These are phyloP conservation scores for Elaeis guineensis DNA, from an alignment of 176 grass and related monocot species.

Conservation along the genomic window DNA sequence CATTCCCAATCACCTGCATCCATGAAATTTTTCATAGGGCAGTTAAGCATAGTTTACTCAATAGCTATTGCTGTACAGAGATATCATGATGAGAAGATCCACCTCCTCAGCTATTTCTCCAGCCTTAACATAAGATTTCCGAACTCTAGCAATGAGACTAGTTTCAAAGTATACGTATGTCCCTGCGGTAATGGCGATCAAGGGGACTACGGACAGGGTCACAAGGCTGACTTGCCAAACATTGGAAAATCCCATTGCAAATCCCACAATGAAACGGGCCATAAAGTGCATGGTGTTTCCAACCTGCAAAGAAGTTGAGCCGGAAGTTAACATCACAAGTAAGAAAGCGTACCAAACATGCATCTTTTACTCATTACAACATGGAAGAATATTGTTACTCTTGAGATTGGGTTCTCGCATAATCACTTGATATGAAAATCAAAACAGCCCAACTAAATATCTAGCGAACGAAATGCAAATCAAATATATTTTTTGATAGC, in stretches of 20 bases:
- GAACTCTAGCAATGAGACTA: slow-evolving; percentile 79
- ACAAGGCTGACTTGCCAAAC: slow-evolving; percentile 98
- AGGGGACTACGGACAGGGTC: slow-evolving; percentile 86
- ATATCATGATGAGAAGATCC: not conserved
- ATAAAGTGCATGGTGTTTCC: slow-evolving; percentile 99
- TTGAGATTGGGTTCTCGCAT: too few species aligned
- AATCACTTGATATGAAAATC: too few species aligned
- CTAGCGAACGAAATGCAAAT: too few species aligned
- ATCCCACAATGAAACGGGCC: slow-evolving; percentile 79
- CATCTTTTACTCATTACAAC: too few species aligned
- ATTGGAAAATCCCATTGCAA: slow-evolving; percentile 77
- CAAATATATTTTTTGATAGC: too few species aligned
- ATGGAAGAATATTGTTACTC: too few species aligned
- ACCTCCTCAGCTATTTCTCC: slow-evolving; percentile 98
- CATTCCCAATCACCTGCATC: slow-evolving; percentile 80
- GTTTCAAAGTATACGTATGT: slow-evolving; percentile 80
- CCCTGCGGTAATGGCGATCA: slow-evolving; percentile 83
- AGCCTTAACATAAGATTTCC: slow-evolving; percentile 95
- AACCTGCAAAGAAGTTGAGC: slow-evolving; percentile 31
- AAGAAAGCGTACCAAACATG: too few species aligned
- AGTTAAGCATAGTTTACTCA: too few species aligned
- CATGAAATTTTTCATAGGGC: not conserved
- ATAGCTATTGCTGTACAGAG: too few species aligned
- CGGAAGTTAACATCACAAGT: too few species aligned
- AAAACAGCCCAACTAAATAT: too few species aligned